phyloP scores from a whole-genome alignment of 768 basidiomycete genomes.

The Kwoniella sp. region DNA sequence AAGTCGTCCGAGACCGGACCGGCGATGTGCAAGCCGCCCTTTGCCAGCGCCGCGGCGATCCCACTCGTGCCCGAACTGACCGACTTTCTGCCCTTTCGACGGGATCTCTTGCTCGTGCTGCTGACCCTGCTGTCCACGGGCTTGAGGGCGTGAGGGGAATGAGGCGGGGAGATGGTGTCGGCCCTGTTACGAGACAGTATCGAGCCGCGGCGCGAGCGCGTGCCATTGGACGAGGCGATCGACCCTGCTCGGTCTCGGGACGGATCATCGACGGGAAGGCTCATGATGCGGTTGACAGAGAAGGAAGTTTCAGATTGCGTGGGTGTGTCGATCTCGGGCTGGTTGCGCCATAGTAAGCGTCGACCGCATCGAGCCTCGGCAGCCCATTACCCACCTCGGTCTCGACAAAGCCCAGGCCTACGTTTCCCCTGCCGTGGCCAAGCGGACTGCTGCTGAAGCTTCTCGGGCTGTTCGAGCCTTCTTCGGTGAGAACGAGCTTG shows the following conservation, averaged over 20 bases:
- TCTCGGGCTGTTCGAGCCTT: slow-evolving; percentile 33
- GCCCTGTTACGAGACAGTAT: slow-evolving; percentile 3
- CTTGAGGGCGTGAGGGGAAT: slow-evolving; percentile 5
- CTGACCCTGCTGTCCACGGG: slow-evolving; percentile 10
- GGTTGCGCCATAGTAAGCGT: too few relatives aligned
- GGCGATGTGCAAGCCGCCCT: slow-evolving; percentile 24
- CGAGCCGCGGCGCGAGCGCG: slow-evolving; percentile 9
- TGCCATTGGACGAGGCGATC: slow-evolving; percentile 12
- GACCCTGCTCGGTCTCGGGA: slow-evolving; percentile 7
- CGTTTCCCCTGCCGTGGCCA: not conserved
- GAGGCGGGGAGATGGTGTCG: slow-evolving; percentile 9
- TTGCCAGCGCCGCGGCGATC: slow-evolving; percentile 35
- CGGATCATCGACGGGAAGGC: not conserved
- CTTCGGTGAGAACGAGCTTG: slow-evolving; percentile 35
- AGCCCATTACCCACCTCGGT: too few relatives aligned
- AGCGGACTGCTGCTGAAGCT: slow-evolving; percentile 30
- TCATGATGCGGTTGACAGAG: slow-evolving; percentile 1
- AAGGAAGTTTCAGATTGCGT: slow-evolving; percentile 8
- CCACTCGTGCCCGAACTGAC: slow-evolving; percentile 12
- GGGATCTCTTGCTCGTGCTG: slow-evolving; percentile 11
- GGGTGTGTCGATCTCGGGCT: slow-evolving; percentile 13
- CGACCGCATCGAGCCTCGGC: too few relatives aligned
- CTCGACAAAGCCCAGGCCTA: slow-evolving; percentile 6
- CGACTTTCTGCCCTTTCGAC: slow-evolving; percentile 6
- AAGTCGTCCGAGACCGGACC: slow-evolving; percentile 12